phyloP scores from a whole-genome alignment of 2,329 filamentous ascomycete species.

The Diaporthe citriasiana region DNA sequence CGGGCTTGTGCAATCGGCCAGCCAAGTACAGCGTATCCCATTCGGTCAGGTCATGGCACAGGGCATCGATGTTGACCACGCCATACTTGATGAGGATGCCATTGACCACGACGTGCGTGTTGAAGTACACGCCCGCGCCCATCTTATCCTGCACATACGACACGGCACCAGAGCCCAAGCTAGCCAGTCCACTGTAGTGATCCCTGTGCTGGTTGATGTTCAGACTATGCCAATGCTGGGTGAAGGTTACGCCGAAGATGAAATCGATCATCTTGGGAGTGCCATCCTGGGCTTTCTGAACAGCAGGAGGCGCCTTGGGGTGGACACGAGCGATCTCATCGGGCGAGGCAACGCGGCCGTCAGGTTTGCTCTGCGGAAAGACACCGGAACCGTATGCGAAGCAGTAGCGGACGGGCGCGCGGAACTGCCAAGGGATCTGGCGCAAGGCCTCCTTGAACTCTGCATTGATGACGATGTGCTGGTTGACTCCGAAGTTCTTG shows the following conservation, averaged over 20 bases:
- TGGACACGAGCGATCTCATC: slow-evolving; percentile 77
- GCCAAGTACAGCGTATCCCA: slow-evolving; percentile 99
- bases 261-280: slow-evolving; percentile 98
- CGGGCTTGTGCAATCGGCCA: slow-evolving; percentile 94
- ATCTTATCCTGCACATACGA: slow-evolving; percentile 87
- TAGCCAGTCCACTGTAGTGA: slow-evolving; percentile 91
- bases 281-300: slow-evolving; percentile 87
- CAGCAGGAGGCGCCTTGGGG: slow-evolving; percentile 83
- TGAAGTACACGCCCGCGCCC: slow-evolving; percentile 97
- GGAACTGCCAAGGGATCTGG: slow-evolving; percentile 90
- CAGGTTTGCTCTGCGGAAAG: slow-evolving; percentile 80
- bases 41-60: slow-evolving; percentile 86
- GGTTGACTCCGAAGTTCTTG: slow-evolving; percentile 90
- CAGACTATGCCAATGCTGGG: slow-evolving; percentile 96
- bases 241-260: slow-evolving; percentile 94
- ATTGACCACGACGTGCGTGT: slow-evolving; percentile 94
- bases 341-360: slow-evolving; percentile 67
- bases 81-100: slow-evolving; percentile 98
- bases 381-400: slow-evolving; percentile 98
- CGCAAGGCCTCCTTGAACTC: slow-evolving; percentile 94
- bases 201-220: slow-evolving; percentile 90
- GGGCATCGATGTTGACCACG: slow-evolving; percentile 92
- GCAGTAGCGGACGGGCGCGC: slow-evolving; percentile 93
- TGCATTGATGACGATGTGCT: slow-evolving; percentile 95
- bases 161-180: slow-evolving; percentile 86